A percentile compares a stretch with the other conserved stretches of the same genome.
Conservation (phyloP, 1,284 basidiomycete species). For the Ganoderma sp. region DNA sequence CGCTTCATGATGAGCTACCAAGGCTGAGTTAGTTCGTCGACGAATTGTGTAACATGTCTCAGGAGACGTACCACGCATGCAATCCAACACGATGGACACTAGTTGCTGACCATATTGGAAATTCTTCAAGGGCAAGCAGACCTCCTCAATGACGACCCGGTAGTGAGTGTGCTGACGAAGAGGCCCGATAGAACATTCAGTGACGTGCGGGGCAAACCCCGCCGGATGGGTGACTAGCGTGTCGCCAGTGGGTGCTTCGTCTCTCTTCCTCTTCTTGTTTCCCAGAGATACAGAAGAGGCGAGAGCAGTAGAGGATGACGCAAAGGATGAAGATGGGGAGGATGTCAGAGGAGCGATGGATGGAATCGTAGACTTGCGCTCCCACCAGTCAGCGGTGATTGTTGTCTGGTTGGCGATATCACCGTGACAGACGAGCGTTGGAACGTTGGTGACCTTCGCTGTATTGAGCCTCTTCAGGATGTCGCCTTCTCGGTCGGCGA, state of each 20-base stretch:
- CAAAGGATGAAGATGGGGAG: not conserved
- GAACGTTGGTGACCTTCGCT: not conserved
- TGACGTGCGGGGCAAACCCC: not conserved
- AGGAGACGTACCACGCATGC: conserved; percentile 13
- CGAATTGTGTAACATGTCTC: too few relatives aligned
- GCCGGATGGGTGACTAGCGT: not conserved
- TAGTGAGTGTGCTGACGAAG: conserved; percentile 19
- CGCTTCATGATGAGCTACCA: conserved; percentile 8
- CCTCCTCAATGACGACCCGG: conserved; percentile 20
- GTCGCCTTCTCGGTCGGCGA: conserved; percentile 3
- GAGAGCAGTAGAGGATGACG: not conserved
- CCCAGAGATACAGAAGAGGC: not conserved
- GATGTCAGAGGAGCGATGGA: not conserved
- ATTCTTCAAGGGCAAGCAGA: conserved; percentile 13
- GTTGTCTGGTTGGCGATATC: conserved; percentile 13
- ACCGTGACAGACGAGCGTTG: conserved; percentile 9
- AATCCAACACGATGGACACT: conserved; percentile 16
- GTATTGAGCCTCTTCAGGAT: conserved; percentile 7
- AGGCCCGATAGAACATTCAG: not conserved
- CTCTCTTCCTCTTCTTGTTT: not conserved
- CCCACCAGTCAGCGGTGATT: not conserved
- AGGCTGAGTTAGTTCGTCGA: not conserved
- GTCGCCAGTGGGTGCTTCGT: not conserved
- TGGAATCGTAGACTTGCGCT: not conserved
- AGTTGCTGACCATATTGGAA: conserved; percentile 15